Percentiles rank a stretch among this genome's conserved stretches.
phyloP scores from a whole-genome alignment of 768 basidiomycete genomes.

The Nidularia pulvinata region DNA sequence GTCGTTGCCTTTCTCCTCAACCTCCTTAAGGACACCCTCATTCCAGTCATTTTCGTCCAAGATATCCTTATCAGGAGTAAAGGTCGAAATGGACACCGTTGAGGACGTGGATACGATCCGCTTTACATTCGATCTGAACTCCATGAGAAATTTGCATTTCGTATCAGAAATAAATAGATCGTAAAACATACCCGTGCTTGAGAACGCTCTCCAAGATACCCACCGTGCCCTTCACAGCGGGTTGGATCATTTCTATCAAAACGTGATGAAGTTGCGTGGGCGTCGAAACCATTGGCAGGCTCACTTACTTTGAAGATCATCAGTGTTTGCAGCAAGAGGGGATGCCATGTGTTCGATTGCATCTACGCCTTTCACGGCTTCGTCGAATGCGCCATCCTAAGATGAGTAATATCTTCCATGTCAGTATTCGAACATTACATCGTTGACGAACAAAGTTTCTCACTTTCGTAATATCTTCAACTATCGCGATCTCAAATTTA shows the following conservation, averaged over 20 bases:
- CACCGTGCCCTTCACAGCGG: slow-evolving; percentile 73
- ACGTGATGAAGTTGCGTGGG: neutral
- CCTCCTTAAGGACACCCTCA: slow-evolving; percentile 36
- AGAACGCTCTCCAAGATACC: slow-evolving; percentile 59
- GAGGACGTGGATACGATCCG: slow-evolving; percentile 74
- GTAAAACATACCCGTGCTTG: slow-evolving; percentile 44
- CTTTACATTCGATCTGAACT: slow-evolving; percentile 43
- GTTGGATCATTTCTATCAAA: slow-evolving; percentile 59
- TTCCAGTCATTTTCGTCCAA: slow-evolving; percentile 67
- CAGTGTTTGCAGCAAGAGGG: slow-evolving; percentile 47
- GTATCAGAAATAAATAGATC: neutral
- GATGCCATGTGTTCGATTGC: slow-evolving; percentile 73
- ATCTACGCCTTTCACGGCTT: slow-evolving; percentile 75
- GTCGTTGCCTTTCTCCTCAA: slow-evolving; percentile 47
- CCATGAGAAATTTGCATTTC: neutral
- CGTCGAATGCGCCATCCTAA: slow-evolving; percentile 75
- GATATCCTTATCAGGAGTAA: slow-evolving; percentile 17
- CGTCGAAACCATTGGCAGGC: neutral
- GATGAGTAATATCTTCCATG: neutral
- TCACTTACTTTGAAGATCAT: slow-evolving; percentile 35
- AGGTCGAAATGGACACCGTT: slow-evolving; percentile 40
- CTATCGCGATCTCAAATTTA: slow-evolving; percentile 63
- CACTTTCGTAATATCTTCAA: slow-evolving; percentile 60
- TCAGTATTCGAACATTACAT: neutral
- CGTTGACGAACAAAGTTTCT: neutral